Evolutionary conservation across 495 filamentous ascomycete genomes (phyloP), one percentile per base, ranked within the genome.

Genomic region (Neurospora sp.): DNA sequence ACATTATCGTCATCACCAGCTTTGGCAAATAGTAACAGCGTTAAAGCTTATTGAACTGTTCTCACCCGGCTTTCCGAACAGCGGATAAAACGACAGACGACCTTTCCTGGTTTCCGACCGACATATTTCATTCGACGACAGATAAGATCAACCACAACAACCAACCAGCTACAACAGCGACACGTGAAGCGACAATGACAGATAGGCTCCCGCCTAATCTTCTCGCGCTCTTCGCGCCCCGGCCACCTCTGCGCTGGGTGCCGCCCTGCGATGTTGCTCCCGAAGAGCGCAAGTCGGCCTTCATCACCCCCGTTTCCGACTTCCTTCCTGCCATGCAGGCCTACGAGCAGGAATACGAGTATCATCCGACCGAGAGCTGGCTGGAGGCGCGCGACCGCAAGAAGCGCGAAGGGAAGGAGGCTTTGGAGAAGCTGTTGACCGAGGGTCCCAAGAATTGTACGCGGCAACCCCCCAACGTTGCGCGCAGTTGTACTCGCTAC

Each of bases 151-250:
- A 62, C 35, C 35, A 35, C 8, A 62, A 62, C 54, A 59, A 59
- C 48, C 48, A 62, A 31, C 54, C 54, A 62, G 54, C 54, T 62
- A 16, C 54, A 62, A 5, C 54, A 6, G n/a, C n/a, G n/a, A 31
- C 23, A 62, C 54, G 54, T 31, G 23, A 39, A 72, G 72, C 12
- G 39, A 20, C 39, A 41, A 98, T 98, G 95, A 98, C 95, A 9
- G 94, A 97, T 86, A 94, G 95, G 82, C 91, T 99, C 9, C 95
- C 95, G 70, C 93, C 92, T 69, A 94, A 95, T 75, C 89, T 99
- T 40, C 88, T 98, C 78, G 92, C 92, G 76, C 93, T 99, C 73
- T 99, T 99, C 84, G 92, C 94, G 78, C 93, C 96, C 74, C 92
- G 96, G 39, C 96, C 96, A 69, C 90, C 95, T 70, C 86, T 99